phyloP scores from a whole-genome alignment of 306 rosid genomes.

The Prunus salicina region DNA sequence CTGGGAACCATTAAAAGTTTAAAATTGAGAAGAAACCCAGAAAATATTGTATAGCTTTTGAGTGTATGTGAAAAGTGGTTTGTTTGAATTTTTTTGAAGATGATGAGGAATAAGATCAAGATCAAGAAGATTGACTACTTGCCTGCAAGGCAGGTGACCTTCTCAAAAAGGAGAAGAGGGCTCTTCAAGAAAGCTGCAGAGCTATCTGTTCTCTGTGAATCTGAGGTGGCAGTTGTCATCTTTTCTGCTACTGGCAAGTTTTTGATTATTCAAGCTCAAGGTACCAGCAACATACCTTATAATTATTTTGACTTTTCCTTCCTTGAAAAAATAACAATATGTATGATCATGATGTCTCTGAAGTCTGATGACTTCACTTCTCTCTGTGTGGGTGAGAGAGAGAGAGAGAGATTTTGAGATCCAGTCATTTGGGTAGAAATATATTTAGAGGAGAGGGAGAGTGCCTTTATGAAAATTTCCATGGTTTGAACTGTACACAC shows the following conservation, averaged over 20 bases:
- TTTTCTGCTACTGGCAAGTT: conserved; percentile 47
- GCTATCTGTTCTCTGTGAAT: conserved; percentile 47
- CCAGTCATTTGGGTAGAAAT: too few species aligned
- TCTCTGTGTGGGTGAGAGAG: too few species aligned
- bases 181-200: conserved; percentile 48
- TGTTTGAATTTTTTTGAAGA: not conserved
- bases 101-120: conserved; percentile 30
- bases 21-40: too few species aligned
- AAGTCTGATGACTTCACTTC: not conserved
- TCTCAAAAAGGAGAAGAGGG: conserved; percentile 47
- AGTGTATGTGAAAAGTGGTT: too few species aligned
- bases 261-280: conserved; percentile 37
- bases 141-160: conserved; percentile 49
- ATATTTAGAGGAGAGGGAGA: too few species aligned
- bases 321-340: not conserved
- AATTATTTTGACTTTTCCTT: not conserved
- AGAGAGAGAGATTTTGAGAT: too few species aligned
- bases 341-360: not conserved
- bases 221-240: conserved; percentile 35
- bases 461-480: too few species aligned
- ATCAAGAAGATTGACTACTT: conserved; percentile 40
- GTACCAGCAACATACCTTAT: not conserved
- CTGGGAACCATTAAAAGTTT: too few species aligned
- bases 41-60: too few species aligned
- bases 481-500: too few species aligned